Evolutionary conservation across 2,329 filamentous ascomycete genomes (phyloP), one percentile per base, ranked within the genome.

Genomic region (Fusarium luffae): DNA sequence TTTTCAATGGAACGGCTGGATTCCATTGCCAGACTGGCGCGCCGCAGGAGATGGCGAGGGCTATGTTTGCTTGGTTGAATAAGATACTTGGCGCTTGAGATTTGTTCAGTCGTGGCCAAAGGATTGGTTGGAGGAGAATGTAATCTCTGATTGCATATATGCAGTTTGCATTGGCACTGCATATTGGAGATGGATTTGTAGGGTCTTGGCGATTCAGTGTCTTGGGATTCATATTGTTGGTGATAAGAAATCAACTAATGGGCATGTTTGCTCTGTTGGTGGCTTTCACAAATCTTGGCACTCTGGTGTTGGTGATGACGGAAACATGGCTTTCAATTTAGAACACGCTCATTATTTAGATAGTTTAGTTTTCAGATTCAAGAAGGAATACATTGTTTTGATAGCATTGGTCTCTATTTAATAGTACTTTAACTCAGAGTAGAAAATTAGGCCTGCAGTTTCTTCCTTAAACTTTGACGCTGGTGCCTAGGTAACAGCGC

Each of bases 21-120:
- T 66, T 42, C 18, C 63, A 66, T n/a, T 66, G 63, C 1, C 63
- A 66, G 34, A 66, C 55, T 16, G 63, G 63, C 3, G 63, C 63
- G 14, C 30, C 56, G 0, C 63, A 66, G 12, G 63, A 66, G 7
- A 25, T 66, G 9, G 46, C 25, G 0, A 34, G 63, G 1, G 63
- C 66, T 3, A 28, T 66, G 2, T 66, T 66, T 34, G 55, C 63
- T 10, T 66, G 63, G 63, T 9, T 66, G 34, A 46, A 62, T 5
- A 66, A 66, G 16, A 34, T 27, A 6, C 11, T 52, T 23, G 34
- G 34, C 4, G 14, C 16, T 28, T 52, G 19, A 19, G 4, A 14
- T 1, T 3, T 19, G 1, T 2, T 19, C 23, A 21, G 13, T 37
- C 34, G 3, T n/a, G 18, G 10, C 25, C 12, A 21, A 16, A 2